These are phyloP conservation scores for Botrytis hyacinthi DNA, from an alignment of 2,329 filamentous ascomycete species.

Conservation along the genomic window DNA sequence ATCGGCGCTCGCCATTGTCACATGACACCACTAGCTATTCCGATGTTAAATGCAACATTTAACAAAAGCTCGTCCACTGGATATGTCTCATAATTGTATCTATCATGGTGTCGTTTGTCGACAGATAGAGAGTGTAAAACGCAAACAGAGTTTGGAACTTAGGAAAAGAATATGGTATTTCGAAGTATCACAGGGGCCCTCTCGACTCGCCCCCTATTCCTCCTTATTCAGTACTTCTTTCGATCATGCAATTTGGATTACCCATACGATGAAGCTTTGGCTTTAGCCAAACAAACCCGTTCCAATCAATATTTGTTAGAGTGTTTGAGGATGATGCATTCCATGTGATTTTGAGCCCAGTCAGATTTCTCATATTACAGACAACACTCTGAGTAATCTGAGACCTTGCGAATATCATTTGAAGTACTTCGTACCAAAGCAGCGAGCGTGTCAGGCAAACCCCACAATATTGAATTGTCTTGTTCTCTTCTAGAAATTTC, in stretches of 20 bases:
- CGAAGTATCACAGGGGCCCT: background rate
- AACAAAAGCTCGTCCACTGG: background rate
- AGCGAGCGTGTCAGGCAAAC: background rate
- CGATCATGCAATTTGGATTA: background rate
- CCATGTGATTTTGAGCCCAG: background rate
- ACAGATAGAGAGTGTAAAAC: rapidly evolving
- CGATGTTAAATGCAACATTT: background rate
- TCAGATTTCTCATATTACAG: background rate
- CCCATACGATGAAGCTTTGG: background rate
- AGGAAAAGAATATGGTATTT: no score
- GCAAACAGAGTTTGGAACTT: no score
- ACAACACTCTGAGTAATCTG: background rate
- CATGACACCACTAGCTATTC: background rate
- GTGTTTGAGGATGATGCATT: background rate
- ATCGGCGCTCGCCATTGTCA: background rate
- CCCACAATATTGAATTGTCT: background rate
- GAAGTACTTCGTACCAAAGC: rapidly evolving
- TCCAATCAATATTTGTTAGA: background rate
- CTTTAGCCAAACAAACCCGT: background rate
- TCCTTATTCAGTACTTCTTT: background rate
- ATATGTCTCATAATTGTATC: background rate
- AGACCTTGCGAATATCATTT: background rate
- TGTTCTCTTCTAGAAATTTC: background rate
- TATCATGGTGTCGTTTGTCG: background rate
- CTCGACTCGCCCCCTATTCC: no score